Evolutionary conservation across 2,329 filamentous ascomycete genomes (phyloP).

Genomic region (Exophiala aquamarina): DNA sequence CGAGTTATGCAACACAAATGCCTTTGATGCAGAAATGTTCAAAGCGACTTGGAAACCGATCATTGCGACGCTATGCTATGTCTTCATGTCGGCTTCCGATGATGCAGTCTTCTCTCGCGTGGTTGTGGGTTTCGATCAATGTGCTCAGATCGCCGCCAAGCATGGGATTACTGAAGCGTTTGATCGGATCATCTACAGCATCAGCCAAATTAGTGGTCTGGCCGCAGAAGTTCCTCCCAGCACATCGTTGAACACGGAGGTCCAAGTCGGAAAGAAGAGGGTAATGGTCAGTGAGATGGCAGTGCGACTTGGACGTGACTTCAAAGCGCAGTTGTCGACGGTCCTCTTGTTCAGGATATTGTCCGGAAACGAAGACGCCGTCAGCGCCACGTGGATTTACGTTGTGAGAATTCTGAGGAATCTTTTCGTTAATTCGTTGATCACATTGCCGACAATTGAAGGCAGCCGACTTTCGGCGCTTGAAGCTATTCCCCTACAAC

Average conservation of each 20-base stretch:
- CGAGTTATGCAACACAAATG: constrained; percentile 81
- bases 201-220: constrained; percentile 87
- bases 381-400: constrained; percentile 61
- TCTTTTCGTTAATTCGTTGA: constrained; percentile 91
- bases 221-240: constrained; percentile 74
- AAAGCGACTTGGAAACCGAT: constrained; percentile 93
- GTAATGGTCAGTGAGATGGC: constrained; percentile 99
- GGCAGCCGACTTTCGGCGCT: constrained; percentile 50
- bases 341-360: constrained; percentile 94
- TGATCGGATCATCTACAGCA: constrained; percentile 87
- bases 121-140: constrained; percentile 93
- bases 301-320: constrained; percentile 90
- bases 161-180: constrained; percentile 82
- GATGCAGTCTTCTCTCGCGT: constrained; percentile 93
- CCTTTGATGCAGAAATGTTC: constrained; percentile 98
- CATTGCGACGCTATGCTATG: constrained; percentile 90
- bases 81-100: constrained; percentile 98
- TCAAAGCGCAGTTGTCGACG: constrained; percentile 88
- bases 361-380: constrained; percentile 75
- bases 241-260: constrained; percentile 89
- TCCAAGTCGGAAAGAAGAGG: constrained; percentile 79
- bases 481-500: constrained; percentile 82
- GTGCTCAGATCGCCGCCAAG: constrained; percentile 84
- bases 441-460: constrained; percentile 63
- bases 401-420: constrained; percentile 92